These are phyloP conservation scores for Mikania micrantha DNA, from an alignment of 129 eudicot species.

Conservation along the genomic window DNA sequence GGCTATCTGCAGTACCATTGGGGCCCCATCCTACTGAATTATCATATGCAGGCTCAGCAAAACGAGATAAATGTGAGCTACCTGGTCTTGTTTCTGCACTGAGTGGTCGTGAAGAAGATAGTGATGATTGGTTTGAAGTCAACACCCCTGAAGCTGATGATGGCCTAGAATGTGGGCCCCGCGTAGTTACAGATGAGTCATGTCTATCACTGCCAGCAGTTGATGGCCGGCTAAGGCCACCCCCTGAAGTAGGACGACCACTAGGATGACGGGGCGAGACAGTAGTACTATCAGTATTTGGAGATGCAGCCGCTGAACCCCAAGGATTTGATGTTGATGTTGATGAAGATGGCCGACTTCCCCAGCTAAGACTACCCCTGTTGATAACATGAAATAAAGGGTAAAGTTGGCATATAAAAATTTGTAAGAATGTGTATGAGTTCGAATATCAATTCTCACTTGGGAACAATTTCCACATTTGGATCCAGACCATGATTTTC, in stretches of 20 bases:
- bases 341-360: conserved; percentile 77
- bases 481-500: conserved; percentile 98
- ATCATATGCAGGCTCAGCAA: conserved; percentile 81
- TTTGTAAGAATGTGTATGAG: neutral
- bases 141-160: conserved; percentile 82
- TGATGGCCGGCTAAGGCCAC: conserved; percentile 95
- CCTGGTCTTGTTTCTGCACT: conserved; percentile 98
- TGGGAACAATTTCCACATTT: conserved; percentile 92
- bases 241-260: conserved; percentile 88
- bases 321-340: conserved; percentile 79
- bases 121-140: conserved; percentile 50
- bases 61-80: conserved; percentile 88
- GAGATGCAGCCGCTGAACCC: conserved; percentile 72
- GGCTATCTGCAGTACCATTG: conserved; percentile 47
- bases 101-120: conserved; percentile 67
- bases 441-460: conserved; percentile 53
- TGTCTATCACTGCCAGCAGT: conserved; percentile 88
- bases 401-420: neutral
- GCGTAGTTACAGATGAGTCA: conserved; percentile 50
- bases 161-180: conserved; percentile 86
- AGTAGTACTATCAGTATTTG: conserved; percentile 55
- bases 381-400: conserved; percentile 9
- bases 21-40: conserved; percentile 60
- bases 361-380: conserved; percentile 97
- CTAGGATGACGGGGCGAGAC: conserved; percentile 67